Percentiles rank a stretch among this genome's conserved stretches.
Conservation (phyloP, 192 early-diverging fungal genomes). For the Pilaira anomala region DNA sequence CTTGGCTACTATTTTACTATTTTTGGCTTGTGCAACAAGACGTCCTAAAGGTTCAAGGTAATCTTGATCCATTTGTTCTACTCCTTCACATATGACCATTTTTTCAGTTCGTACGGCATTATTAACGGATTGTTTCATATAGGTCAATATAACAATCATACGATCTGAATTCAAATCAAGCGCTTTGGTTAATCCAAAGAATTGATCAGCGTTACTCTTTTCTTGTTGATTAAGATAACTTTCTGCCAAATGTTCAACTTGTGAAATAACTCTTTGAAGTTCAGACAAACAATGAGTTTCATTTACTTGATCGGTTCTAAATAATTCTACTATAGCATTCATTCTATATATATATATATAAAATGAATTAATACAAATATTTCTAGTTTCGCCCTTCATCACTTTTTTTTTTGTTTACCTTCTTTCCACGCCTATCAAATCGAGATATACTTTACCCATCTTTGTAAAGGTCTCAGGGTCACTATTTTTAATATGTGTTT, state of each 20-base stretch:
- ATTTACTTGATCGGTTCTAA: slow-evolving; percentile 76
- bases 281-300: slow-evolving; percentile 62
- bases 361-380: too few relatives aligned
- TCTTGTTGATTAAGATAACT: slow-evolving; percentile 45
- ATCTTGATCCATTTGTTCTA: slow-evolving; percentile 39
- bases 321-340: slow-evolving; percentile 64
- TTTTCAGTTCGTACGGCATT: slow-evolving; percentile 33
- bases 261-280: slow-evolving; percentile 61
- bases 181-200: slow-evolving; percentile 42
- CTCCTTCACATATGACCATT: slow-evolving; percentile 21
- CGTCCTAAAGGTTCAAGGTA: slow-evolving; percentile 44
- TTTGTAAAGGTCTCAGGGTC: slow-evolving; percentile 66
- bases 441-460: slow-evolving; percentile 70
- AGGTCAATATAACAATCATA: slow-evolving; percentile 55
- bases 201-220: slow-evolving; percentile 46
- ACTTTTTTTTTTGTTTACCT: too few relatives aligned
- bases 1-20: slow-evolving; percentile 53
- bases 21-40: slow-evolving; percentile 41
- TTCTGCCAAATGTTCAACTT: slow-evolving; percentile 64
- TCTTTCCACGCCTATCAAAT: slow-evolving; percentile 74
- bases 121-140: slow-evolving; percentile 35
- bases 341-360: slow-evolving; percentile 37
- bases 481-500: slow-evolving; percentile 62
- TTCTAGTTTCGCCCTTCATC: neutral
- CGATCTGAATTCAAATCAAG: slow-evolving; percentile 65